These are phyloP conservation scores for Boletellus emodensis DNA, from an alignment of 768 basidiomycete species.

Conservation along the genomic window DNA sequence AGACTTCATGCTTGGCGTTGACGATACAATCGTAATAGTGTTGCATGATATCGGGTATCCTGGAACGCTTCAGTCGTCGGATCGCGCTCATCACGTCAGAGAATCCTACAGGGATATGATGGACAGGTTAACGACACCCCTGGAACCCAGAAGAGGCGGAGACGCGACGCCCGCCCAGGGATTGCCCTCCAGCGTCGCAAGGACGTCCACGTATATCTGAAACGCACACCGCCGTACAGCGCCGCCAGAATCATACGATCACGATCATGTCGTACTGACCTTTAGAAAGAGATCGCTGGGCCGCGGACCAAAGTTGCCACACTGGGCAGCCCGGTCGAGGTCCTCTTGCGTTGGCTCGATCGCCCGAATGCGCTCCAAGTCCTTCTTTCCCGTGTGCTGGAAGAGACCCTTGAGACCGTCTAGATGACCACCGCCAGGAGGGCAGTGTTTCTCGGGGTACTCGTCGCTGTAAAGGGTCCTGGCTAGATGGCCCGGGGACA, in stretches of 20 bases:
- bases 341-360: conserved; percentile 36
- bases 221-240: background rate
- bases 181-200: conserved; percentile 52
- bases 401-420: conserved; percentile 18
- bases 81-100: background rate
- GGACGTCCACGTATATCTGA: conserved; percentile 61
- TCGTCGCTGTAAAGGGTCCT: conserved; percentile 36
- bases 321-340: conserved; percentile 42
- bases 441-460: conserved; percentile 25
- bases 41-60: conserved; percentile 69
- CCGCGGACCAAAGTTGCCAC: conserved; percentile 50
- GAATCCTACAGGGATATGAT: conserved; percentile 51
- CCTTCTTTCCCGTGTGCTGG: conserved; percentile 15
- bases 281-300: conserved; percentile 61
- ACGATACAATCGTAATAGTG: conserved; percentile 64
- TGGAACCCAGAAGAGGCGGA: conserved; percentile 58
- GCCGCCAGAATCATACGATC: background rate
- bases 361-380: conserved; percentile 17
- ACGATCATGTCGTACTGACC: conserved; percentile 31
- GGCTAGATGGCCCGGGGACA: conserved; percentile 35
- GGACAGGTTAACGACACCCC: conserved; percentile 58
- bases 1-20: conserved; percentile 57
- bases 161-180: conserved; percentile 56
- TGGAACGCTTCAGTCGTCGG: conserved; percentile 19
- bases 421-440: conserved; percentile 14